A percentile compares a stretch with the other conserved stretches of the same genome.
Evolutionary conservation across 108 stramenopile species (phyloP).

Genomic region (Nitzschia putrida): DNA sequence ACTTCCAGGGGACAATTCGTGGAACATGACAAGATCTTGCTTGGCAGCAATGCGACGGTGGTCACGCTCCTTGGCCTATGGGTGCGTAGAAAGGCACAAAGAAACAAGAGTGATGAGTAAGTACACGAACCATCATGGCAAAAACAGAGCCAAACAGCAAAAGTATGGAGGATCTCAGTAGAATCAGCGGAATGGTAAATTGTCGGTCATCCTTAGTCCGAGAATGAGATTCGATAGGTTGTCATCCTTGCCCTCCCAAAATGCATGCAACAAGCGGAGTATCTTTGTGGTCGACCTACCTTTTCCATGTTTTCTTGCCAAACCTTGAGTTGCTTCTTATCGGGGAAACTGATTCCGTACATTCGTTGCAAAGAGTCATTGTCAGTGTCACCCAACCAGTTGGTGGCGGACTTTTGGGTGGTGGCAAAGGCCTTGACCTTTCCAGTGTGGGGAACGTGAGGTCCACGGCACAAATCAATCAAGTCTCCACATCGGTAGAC

Average conservation of each 20-base stretch:
- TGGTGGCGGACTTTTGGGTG: conserved; percentile 87
- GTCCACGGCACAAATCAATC: conserved; percentile 98
- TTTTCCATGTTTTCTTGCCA: conserved; percentile 94
- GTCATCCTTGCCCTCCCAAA: conserved; percentile 49
- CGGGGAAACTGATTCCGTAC: conserved; percentile 98
- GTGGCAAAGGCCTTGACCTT: conserved; percentile 95
- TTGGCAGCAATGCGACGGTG: conserved; percentile 91
- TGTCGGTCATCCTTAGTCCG: conserved; percentile 52
- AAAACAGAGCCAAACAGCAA: not conserved
- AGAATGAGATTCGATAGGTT: conserved; percentile 79
- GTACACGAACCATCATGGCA: not conserved
- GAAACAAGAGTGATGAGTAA: not conserved
- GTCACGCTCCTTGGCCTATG: conserved; percentile 94
- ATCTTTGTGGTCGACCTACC: conserved; percentile 39
- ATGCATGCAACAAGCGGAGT: not conserved
- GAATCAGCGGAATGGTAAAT: conserved; percentile 57
- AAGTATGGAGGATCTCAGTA: conserved; percentile 48
- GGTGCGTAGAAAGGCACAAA: not conserved
- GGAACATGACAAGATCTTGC: conserved; percentile 98
- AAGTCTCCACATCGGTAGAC: conserved; percentile 97
- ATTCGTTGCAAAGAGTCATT: conserved; percentile 98
- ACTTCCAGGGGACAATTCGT: conserved; percentile 94
- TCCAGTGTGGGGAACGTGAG: conserved; percentile 94
- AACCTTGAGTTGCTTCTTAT: conserved; percentile 95
- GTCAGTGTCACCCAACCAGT: conserved; percentile 97